These are phyloP conservation scores for Phytophthora macrochlamydospora DNA, from an alignment of 352 stramenopile genomes.

Conservation along the genomic window DNA sequence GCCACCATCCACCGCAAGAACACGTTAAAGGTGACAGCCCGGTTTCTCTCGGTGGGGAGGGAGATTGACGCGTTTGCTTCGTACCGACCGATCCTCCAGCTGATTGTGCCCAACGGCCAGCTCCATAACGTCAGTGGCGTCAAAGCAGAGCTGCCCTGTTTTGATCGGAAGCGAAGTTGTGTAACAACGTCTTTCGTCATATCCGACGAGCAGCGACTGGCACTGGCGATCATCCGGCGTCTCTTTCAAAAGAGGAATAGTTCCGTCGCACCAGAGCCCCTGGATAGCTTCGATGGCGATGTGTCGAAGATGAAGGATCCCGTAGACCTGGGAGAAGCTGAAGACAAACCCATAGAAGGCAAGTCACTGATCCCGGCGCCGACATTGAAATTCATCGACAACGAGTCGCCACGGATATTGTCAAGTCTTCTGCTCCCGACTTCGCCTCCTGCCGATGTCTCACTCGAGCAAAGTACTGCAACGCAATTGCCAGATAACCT, in stretches of 20 bases:
- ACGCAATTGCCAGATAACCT: not conserved
- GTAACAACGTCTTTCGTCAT: not conserved
- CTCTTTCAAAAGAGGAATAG: conserved; percentile 19
- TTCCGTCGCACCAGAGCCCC: conserved; percentile 3
- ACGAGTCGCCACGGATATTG: conserved; percentile 5
- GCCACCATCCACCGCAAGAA: conserved; percentile 22
- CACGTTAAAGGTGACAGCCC: conserved; percentile 28
- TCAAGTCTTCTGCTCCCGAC: not conserved
- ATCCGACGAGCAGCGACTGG: conserved; percentile 4
- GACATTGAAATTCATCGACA: conserved; percentile 11
- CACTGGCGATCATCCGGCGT: conserved; percentile 20
- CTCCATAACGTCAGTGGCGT: conserved; percentile 22
- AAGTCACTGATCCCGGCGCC: conserved; percentile 13
- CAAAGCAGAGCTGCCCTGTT: not conserved
- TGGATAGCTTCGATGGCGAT: conserved; percentile 1
- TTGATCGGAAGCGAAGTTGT: conserved; percentile 4
- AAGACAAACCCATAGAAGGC: conserved; percentile 12
- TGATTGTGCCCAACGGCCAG: conserved; percentile 61
- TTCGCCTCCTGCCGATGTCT: not conserved
- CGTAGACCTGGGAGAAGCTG: conserved; percentile 1
- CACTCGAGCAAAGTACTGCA: not conserved
- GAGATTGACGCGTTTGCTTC: conserved; percentile 36
- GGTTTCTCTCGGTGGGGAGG: conserved; percentile 32
- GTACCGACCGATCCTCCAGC: conserved; percentile 52
- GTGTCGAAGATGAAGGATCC: conserved; percentile 12